phyloP scores from a whole-genome alignment of 257 asterid species.

The Solanum appendiculatum region DNA sequence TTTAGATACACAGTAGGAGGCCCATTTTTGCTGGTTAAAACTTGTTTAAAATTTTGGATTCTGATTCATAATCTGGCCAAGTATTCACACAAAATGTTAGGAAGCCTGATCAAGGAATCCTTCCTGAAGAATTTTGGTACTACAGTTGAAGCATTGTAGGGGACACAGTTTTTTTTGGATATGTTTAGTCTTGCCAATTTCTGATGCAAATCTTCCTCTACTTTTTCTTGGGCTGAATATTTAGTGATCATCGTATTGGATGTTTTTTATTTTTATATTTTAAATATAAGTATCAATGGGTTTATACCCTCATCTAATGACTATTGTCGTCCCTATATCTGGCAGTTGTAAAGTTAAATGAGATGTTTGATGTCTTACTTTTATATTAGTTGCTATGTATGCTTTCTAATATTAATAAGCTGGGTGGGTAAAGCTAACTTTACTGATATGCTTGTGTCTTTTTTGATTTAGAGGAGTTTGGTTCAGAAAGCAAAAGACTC shows the following conservation, averaged over 20 bases:
- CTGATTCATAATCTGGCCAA: neutral
- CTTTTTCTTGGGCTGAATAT: neutral
- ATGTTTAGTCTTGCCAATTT: neutral
- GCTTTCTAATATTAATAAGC: neutral
- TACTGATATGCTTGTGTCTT: conserved; percentile 2
- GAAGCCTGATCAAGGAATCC: neutral
- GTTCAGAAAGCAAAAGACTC: conserved; percentile 62
- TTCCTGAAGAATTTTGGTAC: neutral
- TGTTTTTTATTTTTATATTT: neutral
- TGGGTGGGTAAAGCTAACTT: neutral
- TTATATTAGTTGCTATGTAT: neutral
- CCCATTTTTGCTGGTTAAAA: neutral
- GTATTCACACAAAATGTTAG: neutral
- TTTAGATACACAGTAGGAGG: neutral
- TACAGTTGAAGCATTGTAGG: neutral
- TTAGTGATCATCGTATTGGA: neutral
- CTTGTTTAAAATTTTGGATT: neutral
- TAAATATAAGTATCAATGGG: neutral
- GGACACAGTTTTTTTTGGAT: neutral
- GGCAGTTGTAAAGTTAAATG: neutral
- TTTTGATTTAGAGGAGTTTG: conserved; percentile 47
- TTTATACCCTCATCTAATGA: neutral
- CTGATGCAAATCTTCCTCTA: neutral
- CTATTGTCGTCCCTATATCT: neutral
- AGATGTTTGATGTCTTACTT: neutral